Base-by-base conservation (phyloP, 768 basidiomycete species). In the Xerocomellus dryophilus region DNA sequence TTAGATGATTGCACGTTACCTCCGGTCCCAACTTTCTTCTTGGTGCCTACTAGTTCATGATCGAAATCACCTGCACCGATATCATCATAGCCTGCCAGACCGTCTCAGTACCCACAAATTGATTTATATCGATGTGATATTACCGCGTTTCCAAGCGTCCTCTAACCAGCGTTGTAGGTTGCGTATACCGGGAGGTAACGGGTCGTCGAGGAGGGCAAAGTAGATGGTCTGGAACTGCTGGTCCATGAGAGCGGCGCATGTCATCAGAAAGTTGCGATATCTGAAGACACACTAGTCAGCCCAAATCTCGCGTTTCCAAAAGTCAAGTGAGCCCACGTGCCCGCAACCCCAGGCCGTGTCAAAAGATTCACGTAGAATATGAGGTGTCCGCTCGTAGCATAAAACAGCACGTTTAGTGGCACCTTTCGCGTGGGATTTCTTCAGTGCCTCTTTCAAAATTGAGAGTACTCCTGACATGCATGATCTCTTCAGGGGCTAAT, bases 201-300 rank as follows among this genome's bases (percentile, higher is more conserved):
- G 80, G n/a, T 70, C 58, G 47, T 83, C 80, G 3, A 93, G 73
- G 17, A 85, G 71, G 2, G 80, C 71, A 51, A 79, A 80, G 68
- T 93, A 93, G 51, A 78, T 51, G 2, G 81, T 79, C 64, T 89
- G 86, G 12, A 68, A 51, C 48, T 69, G 69, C 64, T 93, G 91
- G 45, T 76, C 78, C 79, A 89, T 83, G 20, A 93, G 77, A 6
- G 81, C 78, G 3, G 84, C 75, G 64, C 89, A 92, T 9, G 80
- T 74, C 85, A 93, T 93, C 58, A 90, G 60, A 61, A 86, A 93
- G 66, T 91, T 93, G 20, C 89, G 85, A 64, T 93, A 92, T 23
- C 90, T 93, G 54, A 27, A 14, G 17, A 47, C n/a, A 8, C 10
- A 42, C 20, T 9, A 43, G 51, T 59, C 35, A 42, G 45, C 8